Conservation (phyloP, 306 rosid genomes). For the Ziziphus jujuba region DNA sequence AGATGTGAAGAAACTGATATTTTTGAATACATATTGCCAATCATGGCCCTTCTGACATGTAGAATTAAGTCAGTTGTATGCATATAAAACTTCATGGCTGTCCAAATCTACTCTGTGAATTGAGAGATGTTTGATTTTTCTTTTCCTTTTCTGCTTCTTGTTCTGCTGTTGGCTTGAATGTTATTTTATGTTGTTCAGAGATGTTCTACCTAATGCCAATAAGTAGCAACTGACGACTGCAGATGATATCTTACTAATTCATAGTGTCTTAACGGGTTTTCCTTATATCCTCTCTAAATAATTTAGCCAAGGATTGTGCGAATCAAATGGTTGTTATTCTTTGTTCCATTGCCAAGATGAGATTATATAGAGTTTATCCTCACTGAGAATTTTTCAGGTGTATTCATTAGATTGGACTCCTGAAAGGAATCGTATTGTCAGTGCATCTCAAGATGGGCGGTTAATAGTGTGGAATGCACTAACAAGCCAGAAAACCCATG, state of each 20-base stretch:
- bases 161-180: not conserved
- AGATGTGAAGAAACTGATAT: too few relatives aligned
- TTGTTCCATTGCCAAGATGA: not conserved
- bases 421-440: constrained; percentile 88
- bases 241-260: not conserved
- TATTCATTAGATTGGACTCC: constrained; percentile 96
- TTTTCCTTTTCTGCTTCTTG: not conserved
- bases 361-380: constrained; percentile 8
- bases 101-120: not conserved
- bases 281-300: not conserved
- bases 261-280: not conserved
- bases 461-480: constrained; percentile 96
- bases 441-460: constrained; percentile 96
- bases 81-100: too few relatives aligned
- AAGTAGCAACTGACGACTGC: not conserved
- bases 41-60: not conserved
- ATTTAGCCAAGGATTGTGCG: not conserved
- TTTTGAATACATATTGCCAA: too few relatives aligned
- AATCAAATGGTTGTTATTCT: not conserved
- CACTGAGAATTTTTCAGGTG: constrained; percentile 51
- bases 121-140: not conserved
- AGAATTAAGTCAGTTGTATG: too few relatives aligned
- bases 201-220: not conserved
- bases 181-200: too few relatives aligned
- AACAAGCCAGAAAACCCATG: constrained; percentile 95